Percentiles rank a stretch among this genome's conserved stretches.
Evolutionary conservation across 2,329 filamentous ascomycete species (phyloP).

Genomic region (Pseudocercospora crystallina): DNA sequence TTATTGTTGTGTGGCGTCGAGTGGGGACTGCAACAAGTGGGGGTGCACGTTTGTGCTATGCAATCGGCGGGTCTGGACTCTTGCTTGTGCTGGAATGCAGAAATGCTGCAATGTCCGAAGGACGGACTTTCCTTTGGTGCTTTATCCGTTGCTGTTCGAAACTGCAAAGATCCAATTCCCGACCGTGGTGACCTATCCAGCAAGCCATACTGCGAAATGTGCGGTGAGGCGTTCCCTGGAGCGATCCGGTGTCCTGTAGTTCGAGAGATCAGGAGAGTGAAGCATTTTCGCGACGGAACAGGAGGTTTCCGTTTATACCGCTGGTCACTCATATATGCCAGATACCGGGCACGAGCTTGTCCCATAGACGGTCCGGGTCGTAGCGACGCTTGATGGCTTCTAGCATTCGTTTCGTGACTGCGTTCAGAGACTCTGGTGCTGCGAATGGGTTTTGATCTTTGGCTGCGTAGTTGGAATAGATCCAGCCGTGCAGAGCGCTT

Average conservation of each 20-base stretch:
- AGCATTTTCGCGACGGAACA: no score
- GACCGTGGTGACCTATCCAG: neutral
- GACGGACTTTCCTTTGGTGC: neutral
- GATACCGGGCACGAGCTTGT: slow-evolving; percentile 31
- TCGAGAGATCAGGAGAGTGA: no score
- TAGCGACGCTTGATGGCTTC: slow-evolving; percentile 32
- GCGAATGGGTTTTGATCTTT: slow-evolving; percentile 36
- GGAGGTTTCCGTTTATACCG: no score
- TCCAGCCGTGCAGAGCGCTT: slow-evolving; percentile 10
- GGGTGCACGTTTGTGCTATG: neutral
- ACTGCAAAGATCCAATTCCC: neutral
- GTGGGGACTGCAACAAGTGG: no score
- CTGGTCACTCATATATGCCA: slow-evolving; percentile 21
- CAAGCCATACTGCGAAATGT: no score
- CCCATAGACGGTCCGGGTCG: slow-evolving; percentile 35
- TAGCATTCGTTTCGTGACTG: slow-evolving; percentile 25
- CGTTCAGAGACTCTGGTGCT: slow-evolving; percentile 22
- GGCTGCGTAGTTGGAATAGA: slow-evolving; percentile 40
- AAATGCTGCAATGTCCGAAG: no score
- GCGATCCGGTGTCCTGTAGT: no score
- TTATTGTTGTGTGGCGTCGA: neutral
- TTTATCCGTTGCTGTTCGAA: neutral
- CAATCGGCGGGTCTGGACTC: neutral
- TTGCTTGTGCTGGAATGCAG: no score
- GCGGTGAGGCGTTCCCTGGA: no score